Evolutionary conservation across 441 rosid genomes (phyloP), one percentile per base, ranked within the genome.

Genomic region (Eutrema salsugineum): DNA sequence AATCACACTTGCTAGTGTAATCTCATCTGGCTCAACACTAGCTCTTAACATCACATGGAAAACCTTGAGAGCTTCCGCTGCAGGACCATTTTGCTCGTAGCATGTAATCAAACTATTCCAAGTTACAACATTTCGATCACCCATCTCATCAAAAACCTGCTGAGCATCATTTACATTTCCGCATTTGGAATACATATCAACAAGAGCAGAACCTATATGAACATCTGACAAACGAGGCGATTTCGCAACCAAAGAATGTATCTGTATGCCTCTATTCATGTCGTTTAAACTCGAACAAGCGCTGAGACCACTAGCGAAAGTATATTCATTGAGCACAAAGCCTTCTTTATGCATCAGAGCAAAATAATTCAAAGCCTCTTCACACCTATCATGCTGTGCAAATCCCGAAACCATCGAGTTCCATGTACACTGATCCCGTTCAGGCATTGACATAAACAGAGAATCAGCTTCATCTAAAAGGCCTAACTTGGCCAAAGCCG

Each of bases 71-170:
- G 93, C 93, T 63, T 84, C 79, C 76, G 11, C 39, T 1, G 83
- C 86, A 4, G 93, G 93, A 61, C 95, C 96, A 50, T 91, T 89
- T 77, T 89, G 96, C 57, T 91, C 96, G 53, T 84, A 89, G 46
- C 97, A 87, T 0, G 91, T 87, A 66, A 91, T 85, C 83, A 91
- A 83, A 81, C 89, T 87, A 71, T 91, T 89, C 96, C 97, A 91
- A 73, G 96, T 86, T 22, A 91, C 93, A 70, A 84, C 68, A 68
- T 89, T 91, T 76, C 83, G 78, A 20, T 69, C 64, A 33, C 42
- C 66, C 93, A 91, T 89, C 68, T 70, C 83, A 56, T 85, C 78
- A 69, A 91, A 91, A 59, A 82, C 88, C 33, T 32, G 61, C 72
- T 77, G 89, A 62, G 91, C 88, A 76, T 71, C 85, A 44, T 53